These are phyloP conservation scores for Leucogyrophana mollusca DNA, from an alignment of 768 basidiomycete genomes.

Conservation along the genomic window DNA sequence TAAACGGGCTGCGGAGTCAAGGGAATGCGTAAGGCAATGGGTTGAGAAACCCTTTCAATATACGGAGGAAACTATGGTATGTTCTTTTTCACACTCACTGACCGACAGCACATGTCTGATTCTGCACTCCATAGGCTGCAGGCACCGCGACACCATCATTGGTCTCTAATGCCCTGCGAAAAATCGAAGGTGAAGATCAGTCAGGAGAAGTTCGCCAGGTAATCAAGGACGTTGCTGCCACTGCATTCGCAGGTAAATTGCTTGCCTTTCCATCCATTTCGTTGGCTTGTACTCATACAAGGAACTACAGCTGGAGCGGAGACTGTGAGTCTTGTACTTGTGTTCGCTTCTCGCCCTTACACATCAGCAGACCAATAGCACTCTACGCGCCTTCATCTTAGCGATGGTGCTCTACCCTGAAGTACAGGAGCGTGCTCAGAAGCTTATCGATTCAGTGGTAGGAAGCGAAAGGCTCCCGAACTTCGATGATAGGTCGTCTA, in stretches of 20 bases:
- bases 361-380: constrained; percentile 7
- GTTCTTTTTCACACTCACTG: not conserved
- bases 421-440: not conserved
- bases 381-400: constrained; percentile 11
- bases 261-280: not conserved
- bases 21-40: not conserved
- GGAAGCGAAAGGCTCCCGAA: not conserved
- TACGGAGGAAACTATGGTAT: not conserved
- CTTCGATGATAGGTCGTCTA: not conserved
- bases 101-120: not conserved
- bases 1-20: not conserved
- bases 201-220: no score
- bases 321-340: not conserved
- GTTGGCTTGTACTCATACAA: not conserved
- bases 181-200: not conserved
- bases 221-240: not conserved
- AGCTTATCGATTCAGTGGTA: not conserved
- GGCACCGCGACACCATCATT: not conserved
- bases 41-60: not conserved
- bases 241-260: not conserved
- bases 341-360: not conserved
- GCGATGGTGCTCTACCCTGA: not conserved
- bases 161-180: not conserved
- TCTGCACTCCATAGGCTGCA: not conserved
- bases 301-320: not conserved